Base-by-base conservation (phyloP, 177 flowering plant species). In the Tripterygium wilfordii region DNA sequence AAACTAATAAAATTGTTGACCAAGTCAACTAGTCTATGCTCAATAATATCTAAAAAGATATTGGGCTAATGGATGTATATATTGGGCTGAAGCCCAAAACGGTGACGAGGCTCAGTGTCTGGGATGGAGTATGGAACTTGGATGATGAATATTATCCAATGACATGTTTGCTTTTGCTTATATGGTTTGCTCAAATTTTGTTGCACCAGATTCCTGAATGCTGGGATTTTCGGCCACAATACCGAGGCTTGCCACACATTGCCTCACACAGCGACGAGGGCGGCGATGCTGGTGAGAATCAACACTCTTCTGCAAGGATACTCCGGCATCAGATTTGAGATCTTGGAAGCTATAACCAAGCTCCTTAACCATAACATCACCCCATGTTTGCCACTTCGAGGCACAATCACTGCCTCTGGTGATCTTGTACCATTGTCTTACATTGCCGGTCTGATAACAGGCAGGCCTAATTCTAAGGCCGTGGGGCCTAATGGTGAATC, bases 231-330 rank as follows among this genome's bases (percentile, higher is more conserved):
- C 20, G 82, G 84, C 8, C 63, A 55, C n/a, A 81, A 73, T 6
- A 54, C 63, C 0, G 82, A 79, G 13, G 53, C 74, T 8, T 12
- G 56, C 42, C 77, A 78, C 56, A 68, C 72, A 2, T 43, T 80
- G 60, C 76, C 87, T 3, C 68, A 52, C 5, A 42, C 79, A 2
- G 64, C 77, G 2, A 67, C 82, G n/a, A 73, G 82, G 42, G n/a
- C n/a, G n/a, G n/a, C n/a, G n/a, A n/a, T n/a, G n/a, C n/a, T n/a
- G n/a, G n/a, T n/a, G n/a, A n/a, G 87, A 31, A 67, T 76, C 63
- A 78, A 80, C 69, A 80, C 87, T 3, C 71, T 80, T 8, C 68
- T 80, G 25, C 87, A 78, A 42, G 87, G 87, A 1, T 80, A 78
- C 60, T 80, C 87, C 0, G 87, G 87, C 54, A 80, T 80, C 48